Evolutionary conservation across 345 rosid genomes (phyloP), one percentile per base, ranked within the genome.

Genomic region (Ailanthus altissimus): DNA sequence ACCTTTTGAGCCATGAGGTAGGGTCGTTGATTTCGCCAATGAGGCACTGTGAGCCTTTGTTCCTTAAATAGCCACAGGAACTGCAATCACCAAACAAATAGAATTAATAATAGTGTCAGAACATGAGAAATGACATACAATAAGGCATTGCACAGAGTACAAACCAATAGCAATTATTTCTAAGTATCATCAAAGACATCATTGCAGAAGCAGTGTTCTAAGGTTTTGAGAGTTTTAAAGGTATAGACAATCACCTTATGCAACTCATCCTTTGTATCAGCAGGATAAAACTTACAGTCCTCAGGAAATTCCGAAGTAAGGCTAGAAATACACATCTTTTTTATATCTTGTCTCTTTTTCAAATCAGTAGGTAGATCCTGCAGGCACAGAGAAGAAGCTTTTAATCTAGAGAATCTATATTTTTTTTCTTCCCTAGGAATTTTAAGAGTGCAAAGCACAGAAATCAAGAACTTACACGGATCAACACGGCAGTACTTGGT

Each of bases 211-310:
- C 32, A 50, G 66, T 43, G 18, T 15, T 14, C 40, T 18, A 51
- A 66, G 38, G 60, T n/a, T n/a, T 18, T 68, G 38, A 72, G 25
- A 51, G 4, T 68, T 23, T 36, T 47, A 45, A 28, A 67, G 57
- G 45, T 45, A 71, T 11, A 49, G 51, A 58, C 56, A 74, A 54
- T 81, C 76, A 95, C 99, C 98, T 95, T 93, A 77, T 90, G 97
- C 90, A 95, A 82, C 67, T 95, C 99, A 67, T 93, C 97, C 86
- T 82, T 90, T 18, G 96, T 92, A 86, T 95, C 98, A 60, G 93
- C 98, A 25, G 92, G 85, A 85, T 80, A 90, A 83, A 92, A 93
- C 83, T 87, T 92, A 71, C 98, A 91, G 75, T 95, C 98, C 83
- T 90, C 92, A 18, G 97, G 97, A 81, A 95, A 92, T 79, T 91